Base-by-base conservation (phyloP, 331 rosid species). In the Phaseolus coccineus region DNA sequence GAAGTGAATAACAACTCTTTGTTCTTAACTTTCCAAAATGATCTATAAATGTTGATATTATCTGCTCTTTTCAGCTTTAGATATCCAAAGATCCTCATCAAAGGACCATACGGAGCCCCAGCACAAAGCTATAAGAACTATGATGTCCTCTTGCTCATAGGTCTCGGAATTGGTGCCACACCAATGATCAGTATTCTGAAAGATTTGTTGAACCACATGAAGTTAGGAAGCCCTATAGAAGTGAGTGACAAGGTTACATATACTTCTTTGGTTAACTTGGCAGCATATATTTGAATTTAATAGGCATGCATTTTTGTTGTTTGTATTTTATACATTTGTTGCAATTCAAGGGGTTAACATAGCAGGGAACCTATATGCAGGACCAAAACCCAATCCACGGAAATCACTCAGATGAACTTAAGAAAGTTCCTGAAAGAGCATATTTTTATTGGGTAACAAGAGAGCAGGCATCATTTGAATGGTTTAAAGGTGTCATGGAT, bases 401-500 rank as follows among this genome's bases (percentile, higher is more conserved):
- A 33, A 9, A 39, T 53, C 8, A 27, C 3, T 56, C 69, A 6
- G 82, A 70, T 13, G 73, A 79, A 44, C 56, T 53, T 7, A 76
- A 33, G 71, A 94, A 71, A 79, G 73, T 83, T 79, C 96, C 94
- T 9, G 71, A 76, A 82, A 87, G 97, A 88, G 99, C 97, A n/a
- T 91, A 95, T 25, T 95, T 93, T 77, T 95, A 93, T 71, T 95
- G 99, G 99, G 87, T 93, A 62, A 95, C 97, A 77, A 90, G 97
- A 74, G 97, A 95, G 69, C 99, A 92, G 30, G 90, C 87, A 82
- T 95, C 99, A n/a, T 95, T 93, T 80, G 97, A 95, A 69, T 95
- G 97, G 97, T 95, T 95, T 68, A 95, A 95, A 86, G 99, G 97
- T 16, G 99, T 95, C 84, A 88, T 95, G 97, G 96, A 95, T 58